Conservation (phyloP, 1,284 basidiomycete species). For the Ceratobasidium sp. region DNA sequence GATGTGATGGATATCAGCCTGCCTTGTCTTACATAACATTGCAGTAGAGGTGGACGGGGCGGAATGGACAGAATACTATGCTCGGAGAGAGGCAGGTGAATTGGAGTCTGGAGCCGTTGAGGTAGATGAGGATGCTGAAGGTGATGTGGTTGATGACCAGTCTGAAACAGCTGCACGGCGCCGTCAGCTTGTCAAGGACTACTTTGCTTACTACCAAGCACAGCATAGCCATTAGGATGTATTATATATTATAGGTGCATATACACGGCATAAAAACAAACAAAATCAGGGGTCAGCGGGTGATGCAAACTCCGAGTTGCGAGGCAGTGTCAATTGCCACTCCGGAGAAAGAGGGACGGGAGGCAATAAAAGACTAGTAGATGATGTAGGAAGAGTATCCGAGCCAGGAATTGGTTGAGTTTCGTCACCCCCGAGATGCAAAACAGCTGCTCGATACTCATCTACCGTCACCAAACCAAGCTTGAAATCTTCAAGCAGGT, state of each 20-base stretch:
- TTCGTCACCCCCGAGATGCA: neutral
- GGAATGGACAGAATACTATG: neutral
- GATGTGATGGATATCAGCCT: conserved; percentile 54
- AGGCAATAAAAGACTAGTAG: too few relatives aligned
- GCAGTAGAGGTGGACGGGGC: neutral
- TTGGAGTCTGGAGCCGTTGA: neutral
- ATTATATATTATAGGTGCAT: too few relatives aligned
- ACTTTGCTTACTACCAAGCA: neutral
- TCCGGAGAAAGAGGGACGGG: neutral
- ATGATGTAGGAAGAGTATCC: too few relatives aligned
- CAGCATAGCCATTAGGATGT: neutral
- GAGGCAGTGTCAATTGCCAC: neutral
- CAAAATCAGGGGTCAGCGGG: too few relatives aligned
- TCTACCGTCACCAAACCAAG: neutral
- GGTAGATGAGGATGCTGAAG: neutral
- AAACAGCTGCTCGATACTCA: neutral
- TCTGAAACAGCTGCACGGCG: neutral
- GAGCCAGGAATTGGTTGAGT: too few relatives aligned
- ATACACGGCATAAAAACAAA: too few relatives aligned
- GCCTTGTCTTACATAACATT: conserved; percentile 3
- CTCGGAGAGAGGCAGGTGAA: neutral
- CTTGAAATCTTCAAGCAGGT: neutral
- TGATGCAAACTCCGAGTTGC: neutral
- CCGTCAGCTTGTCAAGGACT: neutral
- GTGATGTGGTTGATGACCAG: neutral